A percentile compares a stretch with the other conserved stretches of the same genome.
Conservation (phyloP, 352 stramenopile species). For the Pythium brassicae region DNA sequence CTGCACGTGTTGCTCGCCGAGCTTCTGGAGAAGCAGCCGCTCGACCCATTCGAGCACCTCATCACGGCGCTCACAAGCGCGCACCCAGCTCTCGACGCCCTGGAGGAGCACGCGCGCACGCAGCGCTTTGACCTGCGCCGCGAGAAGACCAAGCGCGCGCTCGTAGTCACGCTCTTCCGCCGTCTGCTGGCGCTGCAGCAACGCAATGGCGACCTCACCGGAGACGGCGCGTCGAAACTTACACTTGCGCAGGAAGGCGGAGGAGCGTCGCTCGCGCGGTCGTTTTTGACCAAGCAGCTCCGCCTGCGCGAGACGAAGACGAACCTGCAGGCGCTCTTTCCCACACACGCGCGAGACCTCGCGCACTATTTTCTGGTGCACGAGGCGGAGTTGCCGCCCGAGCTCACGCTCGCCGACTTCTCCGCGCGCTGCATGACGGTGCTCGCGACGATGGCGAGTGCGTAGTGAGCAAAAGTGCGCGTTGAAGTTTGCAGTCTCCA, state of each 20-base stretch:
- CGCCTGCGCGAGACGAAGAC: constrained; percentile 40
- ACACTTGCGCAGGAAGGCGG: constrained; percentile 12
- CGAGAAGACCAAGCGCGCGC: constrained; percentile 55
- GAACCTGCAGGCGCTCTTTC: constrained; percentile 43
- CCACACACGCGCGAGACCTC: constrained; percentile 58
- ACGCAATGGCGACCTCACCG: neutral
- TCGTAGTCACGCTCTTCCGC: constrained; percentile 47
- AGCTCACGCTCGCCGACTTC: constrained; percentile 34
- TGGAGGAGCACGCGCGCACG: constrained; percentile 37
- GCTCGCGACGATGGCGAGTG: constrained; percentile 23
- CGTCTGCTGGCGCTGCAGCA: constrained; percentile 51
- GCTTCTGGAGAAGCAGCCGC: constrained; percentile 56
- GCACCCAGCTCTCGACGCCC: constrained; percentile 43
- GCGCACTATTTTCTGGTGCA: constrained; percentile 31
- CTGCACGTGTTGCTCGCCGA: constrained; percentile 51
- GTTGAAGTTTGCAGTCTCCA: neutral
- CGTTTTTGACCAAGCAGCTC: constrained; percentile 47
- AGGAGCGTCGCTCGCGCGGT: constrained; percentile 16
- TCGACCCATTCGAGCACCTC: constrained; percentile 67
- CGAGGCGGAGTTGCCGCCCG: constrained; percentile 27
- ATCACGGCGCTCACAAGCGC: constrained; percentile 43
- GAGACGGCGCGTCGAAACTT: constrained; percentile 4
- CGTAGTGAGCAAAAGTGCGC: constrained; percentile 12
- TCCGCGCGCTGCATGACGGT: constrained; percentile 29
- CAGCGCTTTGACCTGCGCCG: constrained; percentile 55